Evolutionary conservation across 106 monocot genomes (phyloP), one percentile per base, ranked within the genome.

Genomic region (Platanthera guangdongensis): DNA sequence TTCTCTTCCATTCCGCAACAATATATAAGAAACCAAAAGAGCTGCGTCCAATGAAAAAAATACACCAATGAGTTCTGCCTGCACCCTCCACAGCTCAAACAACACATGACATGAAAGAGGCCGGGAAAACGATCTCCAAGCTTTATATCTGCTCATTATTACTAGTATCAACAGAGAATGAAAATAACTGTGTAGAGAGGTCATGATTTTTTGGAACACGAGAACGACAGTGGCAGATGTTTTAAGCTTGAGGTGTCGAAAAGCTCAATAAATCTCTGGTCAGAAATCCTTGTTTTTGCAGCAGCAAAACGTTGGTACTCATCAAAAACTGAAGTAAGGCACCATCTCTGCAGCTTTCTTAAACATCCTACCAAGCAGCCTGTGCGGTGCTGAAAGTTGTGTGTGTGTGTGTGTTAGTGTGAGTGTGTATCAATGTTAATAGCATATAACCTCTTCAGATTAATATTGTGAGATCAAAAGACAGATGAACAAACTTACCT

Each of bases 331-430:
- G 93, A 90, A 75, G 91, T 69, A 45, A 94, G 74, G 54, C 94
- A 91, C 94, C 94, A 94, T 75, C 81, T 89, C 78, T 94, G 94
- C 16, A 94, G 59, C 30, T 87, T 94, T 77, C 94, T 87, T 25
- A 91, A 80, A 78, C 94, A 94, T 28, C 94, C 94, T 8, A 91
- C 94, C 7, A 91, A 67, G 59, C 91, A 87, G 19, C 94, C 94
- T 9, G 94, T 94, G 72, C 94, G 84, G 75, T 94, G 94, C 94
- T 94, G 87, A 8, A 73, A 16, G 12, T 50, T 21, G 65, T 82
- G 65, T 64, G 32, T 57, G 8, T 62, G 7, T 62, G 45, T 50
- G 16, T n/a, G n/a, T n/a, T n/a, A 0, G 25, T 21, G 65, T 82
- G 65, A 46, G 32, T 57, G 8, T 62, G 7, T 62, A 47, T 50